These are phyloP conservation scores for Candida hispaniensis DNA, from an alignment of 805 yeast species.

Conservation along the genomic window DNA sequence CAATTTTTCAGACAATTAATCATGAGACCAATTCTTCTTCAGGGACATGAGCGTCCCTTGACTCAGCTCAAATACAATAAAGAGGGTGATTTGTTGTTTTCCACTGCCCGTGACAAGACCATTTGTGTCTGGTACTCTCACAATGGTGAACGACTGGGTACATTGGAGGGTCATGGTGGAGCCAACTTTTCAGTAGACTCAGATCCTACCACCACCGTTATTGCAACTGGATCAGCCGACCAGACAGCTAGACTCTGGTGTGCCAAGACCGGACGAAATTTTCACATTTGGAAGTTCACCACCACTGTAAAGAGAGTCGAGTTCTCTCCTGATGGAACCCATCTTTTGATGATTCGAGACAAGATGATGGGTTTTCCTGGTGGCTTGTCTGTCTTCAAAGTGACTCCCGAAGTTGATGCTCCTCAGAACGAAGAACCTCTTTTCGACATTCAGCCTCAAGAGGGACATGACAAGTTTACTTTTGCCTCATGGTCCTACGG, in stretches of 20 bases:
- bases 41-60: slow-evolving; percentile 96
- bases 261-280: slow-evolving; percentile 63
- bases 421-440: slow-evolving; percentile 44
- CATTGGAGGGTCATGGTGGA: slow-evolving; percentile 82
- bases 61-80: slow-evolving; percentile 92
- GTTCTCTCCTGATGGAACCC: slow-evolving; percentile 61
- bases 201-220: slow-evolving; percentile 52
- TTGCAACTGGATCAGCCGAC: slow-evolving; percentile 88
- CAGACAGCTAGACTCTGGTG: slow-evolving; percentile 77
- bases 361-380: slow-evolving; percentile 87
- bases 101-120: slow-evolving; percentile 77
- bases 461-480: slow-evolving; percentile 29
- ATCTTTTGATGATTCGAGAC: slow-evolving; percentile 69
- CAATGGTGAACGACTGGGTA: slow-evolving; percentile 95
- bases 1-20: too few species aligned
- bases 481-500: slow-evolving; percentile 83
- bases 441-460: slow-evolving; percentile 49
- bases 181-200: slow-evolving; percentile 92
- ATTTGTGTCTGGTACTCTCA: slow-evolving; percentile 91
- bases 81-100: slow-evolving; percentile 88
- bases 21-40: slow-evolving; percentile 15
- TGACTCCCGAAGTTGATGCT: slow-evolving; percentile 41
- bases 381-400: slow-evolving; percentile 54
- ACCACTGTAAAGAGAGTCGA: slow-evolving; percentile 90
- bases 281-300: slow-evolving; percentile 59